Evolutionary conservation across 2,329 filamentous ascomycete genomes (phyloP), one percentile per base, ranked within the genome.

Genomic region (Botrytis porri): DNA sequence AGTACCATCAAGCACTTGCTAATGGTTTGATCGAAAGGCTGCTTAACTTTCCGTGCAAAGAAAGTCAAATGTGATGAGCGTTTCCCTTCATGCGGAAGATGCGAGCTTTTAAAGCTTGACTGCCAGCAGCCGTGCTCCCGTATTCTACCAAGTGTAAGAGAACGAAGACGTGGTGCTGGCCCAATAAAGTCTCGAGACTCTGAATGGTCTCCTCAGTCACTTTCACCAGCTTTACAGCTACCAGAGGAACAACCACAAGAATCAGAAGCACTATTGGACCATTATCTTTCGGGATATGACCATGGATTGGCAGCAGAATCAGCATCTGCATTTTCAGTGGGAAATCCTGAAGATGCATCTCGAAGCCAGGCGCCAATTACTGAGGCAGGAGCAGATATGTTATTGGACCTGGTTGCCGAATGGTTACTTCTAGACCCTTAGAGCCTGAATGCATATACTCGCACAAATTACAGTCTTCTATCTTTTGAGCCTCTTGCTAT

Each of bases 131-230:
- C 67, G 2, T 54, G 20, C 66, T 74, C 73, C 12, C 71, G 73
- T 6, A 48, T 73, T 20, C 0, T 82, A 32, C 80, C 81, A 20
- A 82, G 76, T 37, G 80, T 69, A 37, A 81, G 60, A 82, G 77
- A 41, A 74, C 76, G 67, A 80, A 79, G n/a, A 80, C 74, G 2
- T 79, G 70, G 41, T 65, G 74, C 32, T 74, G 76, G 54, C 73
- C 77, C 37, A 78, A 80, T 22, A 80, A 73, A 70, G 59, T 73
- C 64, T 57, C 57, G 77, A 60, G 77, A 80, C 76, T 78, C 80
- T 54, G 79, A 71, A 14, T 81, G 76, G 64, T 82, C 81, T 51
- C 79, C 80, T 63, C 81, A 73, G 45, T 69, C 72, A 32, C 59
- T 60, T 64, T 59, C 62, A 7, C 63, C 63, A 35, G 63, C 63